Base-by-base conservation (phyloP, 2,329 filamentous ascomycete species). In the Fusarium hainanense region DNA sequence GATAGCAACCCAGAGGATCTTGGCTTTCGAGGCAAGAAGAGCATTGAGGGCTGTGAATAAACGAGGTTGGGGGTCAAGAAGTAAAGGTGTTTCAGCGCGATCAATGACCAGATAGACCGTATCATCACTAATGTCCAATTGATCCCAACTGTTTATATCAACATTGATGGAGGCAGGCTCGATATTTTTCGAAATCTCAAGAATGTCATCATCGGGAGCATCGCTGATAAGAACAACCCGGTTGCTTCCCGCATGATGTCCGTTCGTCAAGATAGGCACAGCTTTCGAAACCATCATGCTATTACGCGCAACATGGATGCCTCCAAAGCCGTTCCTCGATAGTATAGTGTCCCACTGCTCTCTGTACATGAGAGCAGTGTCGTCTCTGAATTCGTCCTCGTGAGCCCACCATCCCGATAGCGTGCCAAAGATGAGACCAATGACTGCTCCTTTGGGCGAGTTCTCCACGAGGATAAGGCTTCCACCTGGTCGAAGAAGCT, bases 261-360 rank as follows among this genome's bases (percentile, higher is more conserved):
- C 51, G 5, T 48, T 60, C 0, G 20, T 21, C 18, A 32, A 12
- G 7, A 30, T 14, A 1, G 32, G 20, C 3, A 60, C 42, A n/a
- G 50, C 57, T n/a, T 21, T 59, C 8, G 57, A 60, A 42, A 60
- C 57, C 57, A 60, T 48, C 57, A 60, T 60, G 21, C 57, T 60
- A 5, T 60, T 60, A 6, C 51, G 42, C 10, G 56, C 50, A 28
- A 59, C 50, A 46, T 59, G 41, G 3, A 59, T 56, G 5, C 56
- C 56, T 3, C 56, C 50, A 20, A 56, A 59, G 7, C 50, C 41
- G 4, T 56, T 58, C 10, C 56, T 46, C 3, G 50, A 59, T 3
- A 59, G 30, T 4, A 59, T 59, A 7, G 10, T 34, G 21, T 56
- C 11, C 56, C 56, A 59, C 28, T 59, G 56, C 4, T 56, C 50